Evolutionary conservation across 768 basidiomycete genomes (phyloP).

Genomic region (Boletus bicolor): DNA sequence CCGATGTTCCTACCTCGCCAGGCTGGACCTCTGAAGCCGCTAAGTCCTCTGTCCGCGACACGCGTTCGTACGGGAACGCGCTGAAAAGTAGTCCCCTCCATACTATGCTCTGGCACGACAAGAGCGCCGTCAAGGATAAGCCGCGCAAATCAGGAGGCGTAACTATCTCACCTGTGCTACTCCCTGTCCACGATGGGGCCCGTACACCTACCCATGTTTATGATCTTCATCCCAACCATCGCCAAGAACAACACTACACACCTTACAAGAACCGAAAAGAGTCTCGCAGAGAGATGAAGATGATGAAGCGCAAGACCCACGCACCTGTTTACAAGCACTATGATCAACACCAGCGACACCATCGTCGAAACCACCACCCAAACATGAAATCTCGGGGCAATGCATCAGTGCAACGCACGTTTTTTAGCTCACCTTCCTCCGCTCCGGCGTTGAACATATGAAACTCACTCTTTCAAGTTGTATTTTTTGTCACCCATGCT

Average conservation of each 20-base stretch:
- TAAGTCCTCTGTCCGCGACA: slow-evolving; percentile 18
- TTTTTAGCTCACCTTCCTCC: slow-evolving; percentile 35
- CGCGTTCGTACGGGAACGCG: slow-evolving; percentile 35
- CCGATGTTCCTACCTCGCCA: slow-evolving; percentile 30
- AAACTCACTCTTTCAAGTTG: slow-evolving; percentile 14
- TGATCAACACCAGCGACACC: slow-evolving; percentile 48
- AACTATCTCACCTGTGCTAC: slow-evolving; percentile 48
- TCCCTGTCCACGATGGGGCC: slow-evolving; percentile 54
- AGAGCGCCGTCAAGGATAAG: slow-evolving; percentile 19
- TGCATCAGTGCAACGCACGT: slow-evolving; percentile 51
- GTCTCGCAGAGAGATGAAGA: slow-evolving; percentile 62
- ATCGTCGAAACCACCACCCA: slow-evolving; percentile 57
- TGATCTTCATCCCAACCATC: slow-evolving; percentile 36
- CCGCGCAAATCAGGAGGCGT: slow-evolving; percentile 32
- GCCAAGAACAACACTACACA: slow-evolving; percentile 31
- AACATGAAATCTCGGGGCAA: slow-evolving; percentile 60
- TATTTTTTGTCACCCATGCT: slow-evolving; percentile 19
- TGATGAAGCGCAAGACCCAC: slow-evolving; percentile 58
- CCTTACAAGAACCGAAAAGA: slow-evolving; percentile 60
- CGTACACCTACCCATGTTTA: slow-evolving; percentile 48
- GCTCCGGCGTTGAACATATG: slow-evolving; percentile 29
- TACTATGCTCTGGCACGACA: slow-evolving; percentile 51
- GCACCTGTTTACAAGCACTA: slow-evolving; percentile 36
- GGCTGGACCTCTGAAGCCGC: slow-evolving; percentile 29
- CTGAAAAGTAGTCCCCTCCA: slow-evolving; percentile 56